Conservation (phyloP, 2,329 filamentous ascomycete genomes). For the Talaromyces sp. region DNA sequence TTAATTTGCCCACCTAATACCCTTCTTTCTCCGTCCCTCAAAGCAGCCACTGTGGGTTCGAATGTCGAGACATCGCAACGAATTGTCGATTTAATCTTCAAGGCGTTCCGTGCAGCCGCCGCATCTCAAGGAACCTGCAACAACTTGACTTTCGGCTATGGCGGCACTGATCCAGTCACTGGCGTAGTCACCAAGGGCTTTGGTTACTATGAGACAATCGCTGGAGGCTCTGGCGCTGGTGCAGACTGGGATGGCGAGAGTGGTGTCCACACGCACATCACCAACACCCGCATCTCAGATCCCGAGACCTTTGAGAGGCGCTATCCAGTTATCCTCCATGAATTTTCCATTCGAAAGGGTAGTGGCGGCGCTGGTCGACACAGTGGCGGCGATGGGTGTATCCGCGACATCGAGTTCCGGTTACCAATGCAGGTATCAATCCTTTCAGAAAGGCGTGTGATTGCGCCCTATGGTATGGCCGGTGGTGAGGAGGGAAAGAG, state of each 20-base stretch:
- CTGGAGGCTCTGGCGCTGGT: slow-evolving; percentile 74
- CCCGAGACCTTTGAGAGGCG: slow-evolving; percentile 77
- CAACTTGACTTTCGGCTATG: slow-evolving; percentile 81
- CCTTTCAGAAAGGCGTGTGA: slow-evolving; percentile 71
- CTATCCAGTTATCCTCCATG: slow-evolving; percentile 72
- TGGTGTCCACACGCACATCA: slow-evolving; percentile 83
- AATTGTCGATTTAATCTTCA: slow-evolving; percentile 79
- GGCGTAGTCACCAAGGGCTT: slow-evolving; percentile 65
- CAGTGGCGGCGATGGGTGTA: slow-evolving; percentile 71
- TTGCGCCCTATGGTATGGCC: slow-evolving; percentile 76
- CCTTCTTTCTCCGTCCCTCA: slow-evolving; percentile 72
- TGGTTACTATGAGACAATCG: slow-evolving; percentile 86
- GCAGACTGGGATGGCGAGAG: slow-evolving; percentile 72
- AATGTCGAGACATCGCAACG: slow-evolving; percentile 78
- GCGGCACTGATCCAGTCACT: slow-evolving; percentile 61
- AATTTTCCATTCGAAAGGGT: slow-evolving; percentile 66
- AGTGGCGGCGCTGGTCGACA: slow-evolving; percentile 68
- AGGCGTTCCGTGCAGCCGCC: slow-evolving; percentile 75
- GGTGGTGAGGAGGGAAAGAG: slow-evolving; percentile 77
- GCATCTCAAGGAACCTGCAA: slow-evolving; percentile 80
- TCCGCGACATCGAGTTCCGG: slow-evolving; percentile 81
- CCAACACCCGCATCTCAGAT: slow-evolving; percentile 83
- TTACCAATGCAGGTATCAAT: slow-evolving; percentile 79
- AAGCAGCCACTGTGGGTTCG: slow-evolving; percentile 77
- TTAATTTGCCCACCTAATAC: slow-evolving; percentile 69